Percentiles rank a stretch among this genome's conserved stretches.
These are phyloP conservation scores for Apiospora kogelbergensis DNA, from an alignment of 2,329 filamentous ascomycete genomes.

Conservation along the genomic window DNA sequence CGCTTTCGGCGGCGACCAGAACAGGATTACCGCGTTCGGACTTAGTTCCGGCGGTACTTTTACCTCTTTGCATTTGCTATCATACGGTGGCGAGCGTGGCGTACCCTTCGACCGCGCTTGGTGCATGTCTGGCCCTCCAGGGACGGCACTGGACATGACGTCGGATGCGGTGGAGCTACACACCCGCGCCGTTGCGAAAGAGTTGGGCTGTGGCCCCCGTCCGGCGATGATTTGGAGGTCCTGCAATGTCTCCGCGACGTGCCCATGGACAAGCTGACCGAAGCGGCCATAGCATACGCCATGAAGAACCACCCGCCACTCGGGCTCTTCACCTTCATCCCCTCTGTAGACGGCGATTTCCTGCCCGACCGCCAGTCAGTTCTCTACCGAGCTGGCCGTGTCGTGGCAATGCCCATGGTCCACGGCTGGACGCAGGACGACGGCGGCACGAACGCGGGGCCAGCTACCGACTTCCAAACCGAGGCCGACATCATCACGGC, in stretches of 20 bases:
- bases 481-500: constrained; percentile 25
- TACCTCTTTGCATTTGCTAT: constrained; percentile 33
- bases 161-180: neutral
- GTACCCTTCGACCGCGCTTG: constrained; percentile 40
- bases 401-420: constrained; percentile 21
- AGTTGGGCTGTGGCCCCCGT: neutral
- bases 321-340: constrained; percentile 17
- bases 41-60: constrained; percentile 45
- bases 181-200: constrained; percentile 8
- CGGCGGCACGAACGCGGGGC: constrained; percentile 24
- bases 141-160: constrained; percentile 25
- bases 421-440: constrained; percentile 30
- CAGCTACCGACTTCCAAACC: constrained; percentile 19
- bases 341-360: constrained; percentile 39
- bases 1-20: constrained; percentile 46
- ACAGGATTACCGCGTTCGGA: constrained; percentile 47
- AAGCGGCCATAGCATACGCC: constrained; percentile 25
- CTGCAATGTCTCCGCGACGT: neutral
- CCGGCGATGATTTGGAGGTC: constrained; percentile 16
- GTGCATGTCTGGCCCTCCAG: constrained; percentile 42
- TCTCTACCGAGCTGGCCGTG: constrained; percentile 22
- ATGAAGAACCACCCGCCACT: constrained; percentile 26
- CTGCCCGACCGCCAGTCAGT: constrained; percentile 32
- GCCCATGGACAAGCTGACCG: constrained; percentile 27
- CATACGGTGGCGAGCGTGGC: constrained; percentile 42